These are phyloP conservation scores for Apiospora phragmitis DNA, from an alignment of 2,329 filamentous ascomycete species.

Conservation along the genomic window DNA sequence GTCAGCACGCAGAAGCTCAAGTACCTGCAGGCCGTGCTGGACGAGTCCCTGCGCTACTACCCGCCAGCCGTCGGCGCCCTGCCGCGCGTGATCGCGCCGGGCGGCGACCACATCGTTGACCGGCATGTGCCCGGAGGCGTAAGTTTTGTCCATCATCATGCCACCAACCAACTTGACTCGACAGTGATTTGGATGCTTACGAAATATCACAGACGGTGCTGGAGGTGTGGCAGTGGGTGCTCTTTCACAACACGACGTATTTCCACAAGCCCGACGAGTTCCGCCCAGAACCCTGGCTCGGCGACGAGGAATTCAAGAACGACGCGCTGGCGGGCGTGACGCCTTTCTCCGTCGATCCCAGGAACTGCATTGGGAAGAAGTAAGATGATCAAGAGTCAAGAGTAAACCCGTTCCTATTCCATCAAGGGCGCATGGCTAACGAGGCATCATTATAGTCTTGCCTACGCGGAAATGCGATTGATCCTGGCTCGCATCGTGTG, in stretches of 20 bases:
- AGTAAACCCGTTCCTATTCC: too few species aligned
- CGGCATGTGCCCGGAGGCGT: conserved; percentile 24
- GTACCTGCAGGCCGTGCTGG: conserved; percentile 44
- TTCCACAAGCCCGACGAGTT: conserved; percentile 40
- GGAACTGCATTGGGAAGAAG: conserved; percentile 42
- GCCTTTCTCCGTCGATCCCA: conserved; percentile 38
- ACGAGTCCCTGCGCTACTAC: conserved; percentile 44
- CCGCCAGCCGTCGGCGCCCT: conserved; percentile 31
- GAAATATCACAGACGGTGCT: conserved; percentile 28
- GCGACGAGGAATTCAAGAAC: conserved; percentile 28
- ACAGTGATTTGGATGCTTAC: too few species aligned
- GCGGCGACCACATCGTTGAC: conserved; percentile 27
- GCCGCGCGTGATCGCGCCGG: conserved; percentile 24
- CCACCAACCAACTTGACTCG: too few species aligned
- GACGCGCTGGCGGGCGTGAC: conserved; percentile 37
- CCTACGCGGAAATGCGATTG: conserved; percentile 39
- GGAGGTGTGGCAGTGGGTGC: conserved; percentile 36
- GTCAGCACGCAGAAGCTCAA: conserved; percentile 31
- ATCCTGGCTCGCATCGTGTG: conserved; percentile 36
- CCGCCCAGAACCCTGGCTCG: conserved; percentile 40
- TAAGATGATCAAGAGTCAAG: not conserved
- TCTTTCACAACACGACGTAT: conserved; percentile 35
- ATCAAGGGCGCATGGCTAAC: too few species aligned
- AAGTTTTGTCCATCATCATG: not conserved
- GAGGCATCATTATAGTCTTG: conserved; percentile 22